These are phyloP conservation scores for Talaromyces ruber DNA, from an alignment of 495 filamentous ascomycete species.

Conservation along the genomic window DNA sequence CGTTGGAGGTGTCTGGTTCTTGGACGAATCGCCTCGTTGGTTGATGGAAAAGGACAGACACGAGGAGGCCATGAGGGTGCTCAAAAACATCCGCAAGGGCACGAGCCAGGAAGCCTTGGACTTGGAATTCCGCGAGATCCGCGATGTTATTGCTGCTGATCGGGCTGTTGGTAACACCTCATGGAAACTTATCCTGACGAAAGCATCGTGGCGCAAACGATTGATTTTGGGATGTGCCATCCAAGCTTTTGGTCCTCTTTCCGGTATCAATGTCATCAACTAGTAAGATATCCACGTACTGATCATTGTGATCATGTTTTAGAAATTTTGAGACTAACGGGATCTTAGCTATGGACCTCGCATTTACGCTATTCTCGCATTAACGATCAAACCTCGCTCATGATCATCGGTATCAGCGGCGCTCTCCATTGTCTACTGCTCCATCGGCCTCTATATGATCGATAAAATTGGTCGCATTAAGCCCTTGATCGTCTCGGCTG, in stretches of 20 bases:
- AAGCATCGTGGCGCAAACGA: slow-evolving; percentile 33
- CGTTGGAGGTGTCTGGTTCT: slow-evolving; percentile 36
- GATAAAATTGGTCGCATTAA: slow-evolving; percentile 44
- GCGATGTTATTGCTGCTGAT: slow-evolving; percentile 33
- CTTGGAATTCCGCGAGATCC: slow-evolving; percentile 38
- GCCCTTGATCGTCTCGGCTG: slow-evolving; percentile 39
- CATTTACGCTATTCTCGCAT: not conserved
- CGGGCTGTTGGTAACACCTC: slow-evolving; percentile 19
- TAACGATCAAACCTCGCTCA: slow-evolving; percentile 10
- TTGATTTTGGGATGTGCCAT: slow-evolving; percentile 43
- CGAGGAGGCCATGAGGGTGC: slow-evolving; percentile 19
- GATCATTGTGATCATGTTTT: too few species aligned
- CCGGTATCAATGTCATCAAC: slow-evolving; percentile 38
- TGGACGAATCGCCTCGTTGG: slow-evolving; percentile 21
- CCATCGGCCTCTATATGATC: slow-evolving; percentile 40
- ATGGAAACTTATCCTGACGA: slow-evolving; percentile 38
- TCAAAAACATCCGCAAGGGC: slow-evolving; percentile 32
- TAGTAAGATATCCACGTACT: slow-evolving; percentile 3
- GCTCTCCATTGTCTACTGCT: slow-evolving; percentile 28
- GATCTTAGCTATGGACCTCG: too few species aligned
- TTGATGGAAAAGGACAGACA: slow-evolving; percentile 42
- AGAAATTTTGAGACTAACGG: too few species aligned
- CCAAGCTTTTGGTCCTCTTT: slow-evolving; percentile 43
- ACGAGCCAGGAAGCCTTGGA: slow-evolving; percentile 34
- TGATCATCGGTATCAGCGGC: slow-evolving; percentile 12